Evolutionary conservation across 768 basidiomycete species (phyloP).

Genomic region (Epithele typhae): DNA sequence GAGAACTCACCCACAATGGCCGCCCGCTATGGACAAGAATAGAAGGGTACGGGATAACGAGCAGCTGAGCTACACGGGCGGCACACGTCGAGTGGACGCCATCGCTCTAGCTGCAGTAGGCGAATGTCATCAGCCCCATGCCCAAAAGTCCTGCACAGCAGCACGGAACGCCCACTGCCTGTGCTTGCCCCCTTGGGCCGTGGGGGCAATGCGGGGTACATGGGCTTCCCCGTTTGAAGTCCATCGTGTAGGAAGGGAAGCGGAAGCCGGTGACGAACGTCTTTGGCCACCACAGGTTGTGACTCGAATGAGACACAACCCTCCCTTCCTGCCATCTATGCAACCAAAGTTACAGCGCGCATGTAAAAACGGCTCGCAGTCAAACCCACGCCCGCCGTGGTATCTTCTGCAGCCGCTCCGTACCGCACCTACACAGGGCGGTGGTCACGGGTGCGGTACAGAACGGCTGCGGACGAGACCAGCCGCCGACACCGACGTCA

Average conservation of each 20-base stretch:
- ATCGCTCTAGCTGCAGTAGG: no score
- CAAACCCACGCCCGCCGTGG: constrained; percentile 58
- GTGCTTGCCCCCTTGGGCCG: not conserved
- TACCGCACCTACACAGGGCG: no score
- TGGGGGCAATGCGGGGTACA: not conserved
- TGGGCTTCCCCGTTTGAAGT: not conserved
- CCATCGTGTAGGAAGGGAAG: constrained; percentile 11
- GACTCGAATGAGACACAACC: constrained; percentile 58
- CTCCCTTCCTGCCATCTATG: constrained; percentile 61
- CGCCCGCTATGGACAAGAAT: no score
- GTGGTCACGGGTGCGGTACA: no score
- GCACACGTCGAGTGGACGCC: no score
- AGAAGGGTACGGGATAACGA: no score
- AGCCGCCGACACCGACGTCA: constrained; percentile 63
- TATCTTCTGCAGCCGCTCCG: no score
- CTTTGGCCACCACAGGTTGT: constrained; percentile 31
- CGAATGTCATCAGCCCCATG: no score
- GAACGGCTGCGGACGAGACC: no score
- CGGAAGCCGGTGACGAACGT: constrained; percentile 6
- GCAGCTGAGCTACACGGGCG: no score
- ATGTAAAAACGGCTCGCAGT: not conserved
- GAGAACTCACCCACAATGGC: no score
- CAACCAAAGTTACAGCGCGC: constrained; percentile 28
- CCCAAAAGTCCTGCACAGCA: no score
- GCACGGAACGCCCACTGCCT: not conserved